These are phyloP conservation scores for Bjerkandera adusta DNA, from an alignment of 1,284 basidiomycete genomes.

Conservation along the genomic window DNA sequence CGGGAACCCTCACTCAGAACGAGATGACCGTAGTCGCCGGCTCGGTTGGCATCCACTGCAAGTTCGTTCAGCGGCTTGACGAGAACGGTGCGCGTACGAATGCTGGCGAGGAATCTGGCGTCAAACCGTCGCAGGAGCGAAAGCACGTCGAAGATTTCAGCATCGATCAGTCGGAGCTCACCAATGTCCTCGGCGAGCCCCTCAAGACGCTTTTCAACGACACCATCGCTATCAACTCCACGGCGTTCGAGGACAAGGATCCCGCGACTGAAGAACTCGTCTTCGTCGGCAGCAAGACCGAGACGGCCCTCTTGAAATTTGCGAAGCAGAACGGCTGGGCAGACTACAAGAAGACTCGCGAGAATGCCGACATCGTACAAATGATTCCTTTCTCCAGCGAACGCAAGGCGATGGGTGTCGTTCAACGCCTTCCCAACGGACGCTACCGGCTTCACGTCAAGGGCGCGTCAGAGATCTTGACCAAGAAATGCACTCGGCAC, in stretches of 20 bases:
- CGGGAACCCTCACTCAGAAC: slow-evolving; percentile 92
- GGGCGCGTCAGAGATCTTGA: slow-evolving; percentile 92
- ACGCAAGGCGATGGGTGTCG: slow-evolving; percentile 95
- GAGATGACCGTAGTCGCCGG: slow-evolving; percentile 96
- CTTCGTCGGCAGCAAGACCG: slow-evolving; percentile 96
- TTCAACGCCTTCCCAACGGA: slow-evolving; percentile 62
- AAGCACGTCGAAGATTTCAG: slow-evolving; percentile 75
- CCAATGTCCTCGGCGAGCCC: slow-evolving; percentile 58
- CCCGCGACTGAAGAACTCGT: slow-evolving; percentile 58
- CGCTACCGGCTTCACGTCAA: slow-evolving; percentile 83
- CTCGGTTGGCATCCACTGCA: slow-evolving; percentile 89
- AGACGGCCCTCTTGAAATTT: slow-evolving; percentile 89
- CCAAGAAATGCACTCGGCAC: slow-evolving; percentile 70
- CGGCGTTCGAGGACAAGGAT: slow-evolving; percentile 88
- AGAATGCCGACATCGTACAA: slow-evolving; percentile 71
- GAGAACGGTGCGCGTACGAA: slow-evolving; percentile 79
- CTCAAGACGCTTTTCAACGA: slow-evolving; percentile 79
- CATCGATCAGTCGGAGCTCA: slow-evolving; percentile 76
- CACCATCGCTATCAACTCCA: slow-evolving; percentile 91
- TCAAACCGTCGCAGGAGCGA: slow-evolving; percentile 24
- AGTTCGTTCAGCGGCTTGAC: slow-evolving; percentile 83
- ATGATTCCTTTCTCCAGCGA: slow-evolving; percentile 96
- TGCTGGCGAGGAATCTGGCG: slow-evolving; percentile 54
- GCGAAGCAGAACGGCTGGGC: slow-evolving; percentile 87
- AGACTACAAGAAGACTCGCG: slow-evolving; percentile 71